Evolutionary conservation across 768 basidiomycete species (phyloP), one percentile per base, ranked within the genome.

Genomic region (Lactarius psammicola): DNA sequence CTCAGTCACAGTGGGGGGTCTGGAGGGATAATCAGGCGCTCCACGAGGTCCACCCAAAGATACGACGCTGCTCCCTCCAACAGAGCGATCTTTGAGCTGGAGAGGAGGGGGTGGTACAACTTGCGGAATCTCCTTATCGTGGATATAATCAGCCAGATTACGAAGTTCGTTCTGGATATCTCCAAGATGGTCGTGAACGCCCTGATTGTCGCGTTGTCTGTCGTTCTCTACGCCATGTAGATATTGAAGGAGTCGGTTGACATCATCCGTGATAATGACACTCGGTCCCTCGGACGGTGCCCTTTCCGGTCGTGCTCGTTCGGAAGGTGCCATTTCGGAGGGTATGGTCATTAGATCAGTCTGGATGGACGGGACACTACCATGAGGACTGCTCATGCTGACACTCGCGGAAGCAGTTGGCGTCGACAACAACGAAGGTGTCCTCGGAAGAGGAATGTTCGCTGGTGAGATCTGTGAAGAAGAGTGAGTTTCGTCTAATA

Each of bases 151-250:
- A 1, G 58, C 69, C 15, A 95, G 79, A 54, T 87, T 84, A 15
- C 80, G 80, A 3, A 96, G 77, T 68, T 90, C 87, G 42, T 87
- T 80, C 64, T 88, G 83, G 44, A 97, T 84, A 0, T 85, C 83
- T 59, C 83, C 83, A 4, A 96, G 80, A 71, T 89, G 87, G 55
- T 84, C 85, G 0, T 82, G 80, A 9, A 95, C 72, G 18, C 87
- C 87, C 31, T 83, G 79, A 34, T 80, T 83, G 69, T 95, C 90
- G 3, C 83, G 79, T 0, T 85, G 87, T 60, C 89, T 78, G 20
- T 80, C 77, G 36, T 82, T 78, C 69, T 93, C 86, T 15, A 93
- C 71, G 60, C 90, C 87, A 59, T 90, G 85, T 11, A 87, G 74
- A 61, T 80, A 79, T 44, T 84, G 78, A 57, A 87, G 74, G n/a